These are phyloP conservation scores for Tetrahymena malaccensis DNA, from an alignment of 73 alveolate genomes.

Conservation along the genomic window DNA sequence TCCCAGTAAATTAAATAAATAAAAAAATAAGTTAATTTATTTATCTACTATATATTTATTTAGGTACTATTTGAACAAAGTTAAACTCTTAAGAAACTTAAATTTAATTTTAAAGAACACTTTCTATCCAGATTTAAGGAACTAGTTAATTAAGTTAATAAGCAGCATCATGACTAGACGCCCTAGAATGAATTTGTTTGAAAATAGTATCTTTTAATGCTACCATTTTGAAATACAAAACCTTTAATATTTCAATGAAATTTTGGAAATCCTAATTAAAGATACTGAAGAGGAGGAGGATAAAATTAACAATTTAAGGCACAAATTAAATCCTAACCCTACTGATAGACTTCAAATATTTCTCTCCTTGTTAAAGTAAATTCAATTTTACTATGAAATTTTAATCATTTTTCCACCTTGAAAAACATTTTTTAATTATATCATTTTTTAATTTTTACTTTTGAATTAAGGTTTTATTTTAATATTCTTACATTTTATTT, in stretches of 20 bases:
- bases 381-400: not conserved
- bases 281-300: not conserved
- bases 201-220: not conserved
- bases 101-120: not conserved
- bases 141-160: not conserved
- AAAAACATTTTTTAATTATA: no score
- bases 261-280: not conserved
- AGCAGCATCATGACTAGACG: not conserved
- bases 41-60: not conserved
- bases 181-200: not conserved
- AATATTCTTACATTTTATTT: not conserved
- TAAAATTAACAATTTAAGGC: not conserved
- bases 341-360: not conserved
- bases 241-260: not conserved
- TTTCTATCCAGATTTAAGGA: not conserved
- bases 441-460: no score
- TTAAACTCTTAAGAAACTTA: not conserved
- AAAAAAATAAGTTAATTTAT: not conserved
- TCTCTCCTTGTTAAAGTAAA: not conserved
- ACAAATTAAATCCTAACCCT: not conserved
- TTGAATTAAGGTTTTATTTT: no score
- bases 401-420: not conserved
- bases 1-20: not conserved
- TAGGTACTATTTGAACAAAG: not conserved
- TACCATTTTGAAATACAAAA: not conserved